These are phyloP conservation scores for Gastrolobium villosum DNA, from an alignment of 306 rosid genomes.

Conservation along the genomic window DNA sequence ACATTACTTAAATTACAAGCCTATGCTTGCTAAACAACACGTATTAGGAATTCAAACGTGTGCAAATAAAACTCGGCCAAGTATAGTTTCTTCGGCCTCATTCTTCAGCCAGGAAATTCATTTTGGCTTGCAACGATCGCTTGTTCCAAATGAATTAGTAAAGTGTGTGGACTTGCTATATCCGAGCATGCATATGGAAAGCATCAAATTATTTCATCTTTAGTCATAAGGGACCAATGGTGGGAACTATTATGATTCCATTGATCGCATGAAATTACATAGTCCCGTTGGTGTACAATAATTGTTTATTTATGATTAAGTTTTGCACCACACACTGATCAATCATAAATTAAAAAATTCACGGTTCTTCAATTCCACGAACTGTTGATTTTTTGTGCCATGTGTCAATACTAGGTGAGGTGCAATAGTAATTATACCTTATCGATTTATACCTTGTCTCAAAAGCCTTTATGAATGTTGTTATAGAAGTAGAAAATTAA, in stretches of 20 bases:
- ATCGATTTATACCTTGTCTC: too few relatives aligned
- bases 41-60: background rate
- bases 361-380: background rate
- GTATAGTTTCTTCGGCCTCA: background rate
- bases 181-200: background rate
- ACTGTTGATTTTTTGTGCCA: too few relatives aligned
- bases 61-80: constrained; percentile 21
- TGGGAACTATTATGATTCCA: background rate
- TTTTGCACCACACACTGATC: background rate
- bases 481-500: too few relatives aligned
- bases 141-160: background rate
- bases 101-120: background rate
- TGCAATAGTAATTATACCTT: too few relatives aligned
- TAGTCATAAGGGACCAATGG: background rate
- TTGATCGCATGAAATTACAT: too few relatives aligned
- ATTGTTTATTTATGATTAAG: background rate
- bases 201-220: background rate
- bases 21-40: background rate
- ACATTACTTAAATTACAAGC: background rate
- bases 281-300: too few relatives aligned
- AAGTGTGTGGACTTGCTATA: background rate
- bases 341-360: background rate
- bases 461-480: too few relatives aligned
- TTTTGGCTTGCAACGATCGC: background rate
- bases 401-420: too few relatives aligned